Evolutionary conservation across 2,329 filamentous ascomycete genomes (phyloP).

Genomic region (Rhexocercosporidium sp.): DNA sequence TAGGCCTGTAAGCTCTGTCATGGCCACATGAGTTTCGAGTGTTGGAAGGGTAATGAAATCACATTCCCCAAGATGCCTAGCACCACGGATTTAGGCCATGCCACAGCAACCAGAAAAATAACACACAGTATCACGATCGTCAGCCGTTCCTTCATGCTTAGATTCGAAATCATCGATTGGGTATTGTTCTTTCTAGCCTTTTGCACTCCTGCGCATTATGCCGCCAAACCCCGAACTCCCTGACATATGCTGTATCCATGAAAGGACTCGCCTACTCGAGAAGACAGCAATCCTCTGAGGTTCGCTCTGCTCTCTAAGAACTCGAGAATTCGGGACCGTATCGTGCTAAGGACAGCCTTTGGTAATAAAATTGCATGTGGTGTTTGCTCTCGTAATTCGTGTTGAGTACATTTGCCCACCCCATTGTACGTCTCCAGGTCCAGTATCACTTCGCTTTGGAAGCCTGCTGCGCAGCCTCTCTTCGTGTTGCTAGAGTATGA

Average conservation of each 20-base stretch:
- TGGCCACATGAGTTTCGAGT: no score
- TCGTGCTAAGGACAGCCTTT: not conserved
- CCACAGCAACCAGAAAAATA: no score
- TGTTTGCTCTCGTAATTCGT: slow-evolving; percentile 7
- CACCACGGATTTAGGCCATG: no score
- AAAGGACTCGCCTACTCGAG: not conserved
- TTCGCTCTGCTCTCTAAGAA: not conserved
- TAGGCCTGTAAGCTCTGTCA: no score
- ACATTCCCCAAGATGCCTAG: no score
- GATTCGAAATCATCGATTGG: slow-evolving; percentile 6
- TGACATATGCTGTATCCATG: not conserved
- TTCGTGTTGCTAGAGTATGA: slow-evolving; percentile 33
- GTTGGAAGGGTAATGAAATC: no score
- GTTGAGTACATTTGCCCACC: not conserved
- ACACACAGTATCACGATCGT: not conserved
- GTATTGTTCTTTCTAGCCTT: slow-evolving; percentile 20
- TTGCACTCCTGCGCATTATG: slow-evolving; percentile 6
- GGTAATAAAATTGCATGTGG: not conserved
- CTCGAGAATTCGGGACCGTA: not conserved
- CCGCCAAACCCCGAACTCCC: not conserved
- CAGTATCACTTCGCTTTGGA: slow-evolving; percentile 51
- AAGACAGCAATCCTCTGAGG: not conserved
- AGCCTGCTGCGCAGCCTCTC: slow-evolving; percentile 56
- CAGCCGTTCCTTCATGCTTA: not conserved
- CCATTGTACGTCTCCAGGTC: not conserved